Percentiles rank a stretch among this genome's conserved stretches.
These are phyloP conservation scores for Primulina huaijiensis DNA, from an alignment of 257 asterid species.

Conservation along the genomic window DNA sequence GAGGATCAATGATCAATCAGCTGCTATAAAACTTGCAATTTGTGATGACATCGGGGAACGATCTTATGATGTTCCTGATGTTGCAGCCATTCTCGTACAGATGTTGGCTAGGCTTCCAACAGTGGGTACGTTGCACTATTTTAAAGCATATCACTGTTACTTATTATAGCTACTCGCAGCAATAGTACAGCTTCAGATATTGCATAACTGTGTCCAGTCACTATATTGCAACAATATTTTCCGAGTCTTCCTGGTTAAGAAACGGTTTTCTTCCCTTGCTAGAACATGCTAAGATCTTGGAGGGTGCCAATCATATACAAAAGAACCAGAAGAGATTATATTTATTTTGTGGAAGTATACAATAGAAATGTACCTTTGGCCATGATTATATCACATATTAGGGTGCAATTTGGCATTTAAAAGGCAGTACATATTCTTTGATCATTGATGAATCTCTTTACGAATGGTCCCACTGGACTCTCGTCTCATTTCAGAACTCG, in stretches of 20 bases:
- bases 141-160: not conserved
- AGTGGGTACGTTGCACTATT: slow-evolving; percentile 49
- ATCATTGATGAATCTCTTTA: not conserved
- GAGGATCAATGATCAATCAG: slow-evolving; percentile 88
- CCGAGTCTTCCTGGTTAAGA: not conserved
- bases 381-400: not conserved
- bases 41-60: slow-evolving; percentile 97
- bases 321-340: not conserved
- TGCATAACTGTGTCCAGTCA: not conserved
- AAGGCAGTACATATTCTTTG: not conserved
- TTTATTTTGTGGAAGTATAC: no score
- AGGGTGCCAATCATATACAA: not conserved
- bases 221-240: not conserved
- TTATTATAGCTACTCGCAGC: slow-evolving; percentile 1
- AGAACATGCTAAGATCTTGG: not conserved
- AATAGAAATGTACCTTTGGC: not conserved
- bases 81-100: slow-evolving; percentile 89
- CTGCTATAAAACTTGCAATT: slow-evolving; percentile 89
- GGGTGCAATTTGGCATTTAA: not conserved
- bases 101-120: slow-evolving; percentile 71
- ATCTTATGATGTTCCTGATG: slow-evolving; percentile 72
- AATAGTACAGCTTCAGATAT: not conserved
- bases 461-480: not conserved
- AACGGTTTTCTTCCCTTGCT: not conserved
- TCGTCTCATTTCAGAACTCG: not conserved